Evolutionary conservation across 169 alveolate genomes (phyloP), one percentile per base, ranked within the genome.

Genomic region (Plasmodium billcollinsi): DNA sequence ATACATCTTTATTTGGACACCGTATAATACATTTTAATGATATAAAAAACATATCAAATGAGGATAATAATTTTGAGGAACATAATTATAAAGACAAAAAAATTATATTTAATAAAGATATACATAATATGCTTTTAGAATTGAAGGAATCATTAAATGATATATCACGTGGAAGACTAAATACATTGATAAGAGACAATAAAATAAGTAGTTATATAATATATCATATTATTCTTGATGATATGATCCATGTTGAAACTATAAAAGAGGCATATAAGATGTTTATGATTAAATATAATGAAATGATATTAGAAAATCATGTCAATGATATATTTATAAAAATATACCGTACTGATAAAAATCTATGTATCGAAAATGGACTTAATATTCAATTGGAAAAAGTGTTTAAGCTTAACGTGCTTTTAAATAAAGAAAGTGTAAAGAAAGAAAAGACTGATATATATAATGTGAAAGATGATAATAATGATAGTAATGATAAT

Each of bases 1-100:
- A 69, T 12, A 29, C 59, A 5, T 83, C 91, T 14, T 73, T 83
- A 63, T 83, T 83, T 70, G 91, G 86, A 15, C 74, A 83, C 15
- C 69, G 73, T 33, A 18, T 83, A 4, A 70, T 83, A 6, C 56
- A 83, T 58, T 14, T 83, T n/a, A 8, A 62, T 70, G 56, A 70
- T 43, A 5, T 83, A 26, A 71, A 83, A 39, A 5, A 39, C 11
- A 39, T 0, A 39, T 39, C 11, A 39, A 39, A 39, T n/a, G 18
- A 14, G 8, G n/a, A 9, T 20, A 26, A n/a, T 7, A 20, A 11
- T 15, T 26, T 15, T 6, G 11, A 26, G 11, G 14, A 45, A 59
- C 26, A 24, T 18, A 20, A 3, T 52, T 20, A 14, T 29, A 2
- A n/a, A 61, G 76, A 65, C 6, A 39, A 65, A 14, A 11, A 49